These are phyloP conservation scores for Termitomyces sp. DNA, from an alignment of 768 basidiomycete genomes.

Conservation along the genomic window DNA sequence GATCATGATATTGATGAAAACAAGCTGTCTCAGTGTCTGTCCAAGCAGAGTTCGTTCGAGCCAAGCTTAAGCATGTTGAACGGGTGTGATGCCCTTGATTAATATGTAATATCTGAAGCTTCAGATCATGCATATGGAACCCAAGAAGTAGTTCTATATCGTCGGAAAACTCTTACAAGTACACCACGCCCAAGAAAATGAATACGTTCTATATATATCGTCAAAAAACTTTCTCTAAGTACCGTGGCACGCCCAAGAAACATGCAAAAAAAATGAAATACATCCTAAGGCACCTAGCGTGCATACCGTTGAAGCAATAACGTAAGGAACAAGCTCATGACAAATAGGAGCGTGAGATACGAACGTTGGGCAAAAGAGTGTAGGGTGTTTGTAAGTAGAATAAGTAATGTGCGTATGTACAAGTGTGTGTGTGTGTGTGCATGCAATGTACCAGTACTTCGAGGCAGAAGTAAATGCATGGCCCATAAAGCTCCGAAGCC, in stretches of 20 bases:
- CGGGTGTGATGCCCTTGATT: neutral
- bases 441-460: slow-evolving; percentile 7
- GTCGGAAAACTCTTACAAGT: neutral
- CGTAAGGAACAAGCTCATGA: neutral
- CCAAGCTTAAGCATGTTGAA: neutral
- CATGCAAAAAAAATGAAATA: neutral
- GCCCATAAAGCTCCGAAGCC: neutral
- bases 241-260: neutral
- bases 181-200: neutral
- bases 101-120: too few relatives aligned
- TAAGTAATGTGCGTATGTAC: neutral
- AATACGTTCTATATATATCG: too few relatives aligned
- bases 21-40: neutral
- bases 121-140: too few relatives aligned
- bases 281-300: slow-evolving; percentile 1
- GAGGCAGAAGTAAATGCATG: neutral
- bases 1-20: neutral
- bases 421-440: slow-evolving; percentile 1
- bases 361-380: neutral
- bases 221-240: too few relatives aligned
- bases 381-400: neutral
- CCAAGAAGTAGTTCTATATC: neutral
- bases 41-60: neutral
- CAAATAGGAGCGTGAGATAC: neutral
- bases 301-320: slow-evolving; percentile 12